Evolutionary conservation across 192 early-diverging fungal species (phyloP).

Genomic region (Podila epigama): DNA sequence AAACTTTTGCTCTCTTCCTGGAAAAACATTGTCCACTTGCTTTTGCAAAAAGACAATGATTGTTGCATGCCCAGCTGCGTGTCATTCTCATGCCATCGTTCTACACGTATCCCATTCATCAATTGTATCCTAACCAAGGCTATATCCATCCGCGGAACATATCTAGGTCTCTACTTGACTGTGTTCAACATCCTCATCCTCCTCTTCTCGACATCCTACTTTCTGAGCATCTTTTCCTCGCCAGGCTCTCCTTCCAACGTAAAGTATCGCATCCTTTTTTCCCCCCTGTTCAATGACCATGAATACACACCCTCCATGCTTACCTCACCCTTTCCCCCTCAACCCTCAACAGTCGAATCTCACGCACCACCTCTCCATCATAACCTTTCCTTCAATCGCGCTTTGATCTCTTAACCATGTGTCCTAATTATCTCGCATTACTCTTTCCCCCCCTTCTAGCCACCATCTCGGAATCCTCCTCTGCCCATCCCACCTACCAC

Average conservation of each 20-base stretch:
- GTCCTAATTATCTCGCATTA: not conserved
- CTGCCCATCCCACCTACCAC: conserved; percentile 20
- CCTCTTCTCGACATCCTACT: conserved; percentile 55
- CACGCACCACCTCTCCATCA: too few species aligned
- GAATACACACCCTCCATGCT: not conserved
- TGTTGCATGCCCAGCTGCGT: too few species aligned
- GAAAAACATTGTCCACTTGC: too few species aligned
- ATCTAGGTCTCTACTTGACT: conserved; percentile 47
- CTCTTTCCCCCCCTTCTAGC: conserved; percentile 9
- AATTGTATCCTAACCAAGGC: too few species aligned
- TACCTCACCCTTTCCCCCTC: not conserved
- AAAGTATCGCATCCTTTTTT: not conserved
- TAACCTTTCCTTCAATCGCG: not conserved
- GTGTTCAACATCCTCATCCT: conserved; percentile 38
- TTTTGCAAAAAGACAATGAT: too few species aligned
- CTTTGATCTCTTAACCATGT: conserved; percentile 2
- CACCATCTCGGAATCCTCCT: conserved; percentile 3
- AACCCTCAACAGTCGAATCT: not conserved
- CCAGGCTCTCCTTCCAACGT: conserved; percentile 58
- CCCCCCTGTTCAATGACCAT: not conserved
- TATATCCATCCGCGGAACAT: too few species aligned
- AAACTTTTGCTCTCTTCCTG: too few species aligned
- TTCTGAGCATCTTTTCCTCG: conserved; percentile 34
- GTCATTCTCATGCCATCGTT: too few species aligned
- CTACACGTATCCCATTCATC: too few species aligned